Evolutionary conservation across 768 basidiomycete genomes (phyloP), one percentile per base, ranked within the genome.

Genomic region (Chalciporus pseudorubinellus): DNA sequence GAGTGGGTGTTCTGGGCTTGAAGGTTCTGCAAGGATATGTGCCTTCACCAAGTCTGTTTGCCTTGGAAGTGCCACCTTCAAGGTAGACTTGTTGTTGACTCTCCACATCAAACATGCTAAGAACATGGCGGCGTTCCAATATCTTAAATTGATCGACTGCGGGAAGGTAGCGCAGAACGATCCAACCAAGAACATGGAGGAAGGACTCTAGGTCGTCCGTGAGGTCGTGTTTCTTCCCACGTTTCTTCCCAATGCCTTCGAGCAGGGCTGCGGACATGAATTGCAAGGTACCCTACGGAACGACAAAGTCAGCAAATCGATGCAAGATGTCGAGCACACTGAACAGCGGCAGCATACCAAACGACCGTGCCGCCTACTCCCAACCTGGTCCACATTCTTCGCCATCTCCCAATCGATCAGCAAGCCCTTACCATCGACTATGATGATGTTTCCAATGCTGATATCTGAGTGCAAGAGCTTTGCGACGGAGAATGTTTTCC

Each of bases 381-480:
- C 33, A 12, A 24, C 14, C n/a, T 18, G 18, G 7, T 19, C 34
- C 38, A 29, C 31, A 13, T 19, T 2, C 14, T 46, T 46, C 19
- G 44, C 33, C 33, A 46, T 34, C 14, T 46, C 44, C 44, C 44
- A 46, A 36, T 46, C 44, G 4, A 46, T 34, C 12, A 46, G 34
- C 12, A 34, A 16, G 11, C 44, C 44, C 20, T 3, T 7, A 10
- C 44, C 44, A 16, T 34, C 12, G 2, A 22, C 31, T 8, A 21
- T 46, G 7, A 46, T 14, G 7, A 46, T 36, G 21, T 67, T 68
- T 14, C 52, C 51, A 4, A 39, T 41, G 38, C 65, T 67, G 36
- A 65, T 54, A 29, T 55, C 39, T 2, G 33, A 6, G 19, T 55
- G 49, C 16, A 50, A 28, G 21, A 50, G 65, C 10, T 20, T 42